Percentiles rank a stretch among this genome's conserved stretches.
Evolutionary conservation across 257 asterid species (phyloP).

Genomic region (Solanum pinnatisectum): DNA sequence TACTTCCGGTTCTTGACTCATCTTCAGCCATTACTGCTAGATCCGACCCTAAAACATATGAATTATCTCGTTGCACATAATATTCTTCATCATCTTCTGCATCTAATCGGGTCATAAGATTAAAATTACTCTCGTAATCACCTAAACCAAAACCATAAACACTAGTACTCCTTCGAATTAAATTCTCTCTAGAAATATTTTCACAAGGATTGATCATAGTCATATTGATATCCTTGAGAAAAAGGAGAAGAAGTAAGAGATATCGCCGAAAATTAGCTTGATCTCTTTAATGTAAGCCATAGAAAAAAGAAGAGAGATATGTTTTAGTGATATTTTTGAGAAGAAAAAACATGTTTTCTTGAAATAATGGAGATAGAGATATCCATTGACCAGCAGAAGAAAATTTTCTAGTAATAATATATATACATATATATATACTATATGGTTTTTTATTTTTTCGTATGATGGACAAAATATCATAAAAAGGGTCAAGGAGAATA

Average conservation of each 20-base stretch:
- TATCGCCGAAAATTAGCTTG: not conserved
- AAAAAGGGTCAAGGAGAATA: conserved; percentile 26
- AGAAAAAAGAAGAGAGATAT: not conserved
- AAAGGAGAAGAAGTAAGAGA: not conserved
- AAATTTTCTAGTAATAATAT: not conserved
- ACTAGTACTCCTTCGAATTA: conserved; percentile 1
- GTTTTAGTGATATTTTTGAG: not conserved
- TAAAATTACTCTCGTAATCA: conserved; percentile 12
- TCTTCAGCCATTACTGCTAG: conserved; percentile 49
- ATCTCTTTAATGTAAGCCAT: conserved; percentile 24
- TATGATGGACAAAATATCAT: conserved; percentile 7
- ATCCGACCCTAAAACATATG: conserved; percentile 32
- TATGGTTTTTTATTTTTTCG: not conserved
- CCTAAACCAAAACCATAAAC: conserved; percentile 6
- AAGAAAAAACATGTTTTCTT: conserved; percentile 17
- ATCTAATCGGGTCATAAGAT: conserved; percentile 33
- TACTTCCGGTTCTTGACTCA: conserved; percentile 16
- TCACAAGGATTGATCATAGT: conserved; percentile 53
- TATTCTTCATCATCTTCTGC: conserved; percentile 17
- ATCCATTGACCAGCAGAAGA: conserved; percentile 38
- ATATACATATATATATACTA: not conserved
- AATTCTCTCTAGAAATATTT: conserved; percentile 18
- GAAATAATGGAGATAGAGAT: conserved; percentile 15
- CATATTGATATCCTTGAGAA: conserved; percentile 23
- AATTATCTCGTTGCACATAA: not conserved